A percentile compares a stretch with the other conserved stretches of the same genome.
Evolutionary conservation across 2,329 filamentous ascomycete genomes (phyloP).

Genomic region (Capronia epimyces): DNA sequence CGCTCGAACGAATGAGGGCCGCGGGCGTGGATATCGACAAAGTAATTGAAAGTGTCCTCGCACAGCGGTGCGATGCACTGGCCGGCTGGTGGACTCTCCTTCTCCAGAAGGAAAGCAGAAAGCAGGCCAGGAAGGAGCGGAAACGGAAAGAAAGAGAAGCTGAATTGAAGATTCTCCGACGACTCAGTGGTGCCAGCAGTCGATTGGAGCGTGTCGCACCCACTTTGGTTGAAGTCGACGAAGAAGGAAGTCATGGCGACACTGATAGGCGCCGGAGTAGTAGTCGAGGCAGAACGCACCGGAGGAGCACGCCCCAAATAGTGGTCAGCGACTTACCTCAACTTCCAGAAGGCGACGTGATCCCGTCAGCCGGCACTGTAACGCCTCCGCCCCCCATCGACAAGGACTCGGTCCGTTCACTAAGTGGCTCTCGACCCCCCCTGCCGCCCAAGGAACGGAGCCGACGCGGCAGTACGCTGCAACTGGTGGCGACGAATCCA

Average conservation of each 20-base stretch:
- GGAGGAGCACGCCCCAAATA: conserved; percentile 62
- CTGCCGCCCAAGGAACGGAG: conserved; percentile 84
- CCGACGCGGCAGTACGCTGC: conserved; percentile 76
- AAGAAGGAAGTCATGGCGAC: conserved; percentile 58
- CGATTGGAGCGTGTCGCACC: conserved; percentile 76
- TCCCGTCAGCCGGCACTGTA: conserved; percentile 34
- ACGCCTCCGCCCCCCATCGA: conserved; percentile 67
- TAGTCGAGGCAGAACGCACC: conserved; percentile 69
- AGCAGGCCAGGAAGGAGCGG: conserved; percentile 70
- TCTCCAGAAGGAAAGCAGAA: conserved; percentile 89
- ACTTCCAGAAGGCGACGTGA: conserved; percentile 59
- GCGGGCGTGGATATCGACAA: conserved; percentile 91
- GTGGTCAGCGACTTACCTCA: conserved; percentile 69
- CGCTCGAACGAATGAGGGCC: conserved; percentile 83
- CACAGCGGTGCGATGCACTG: conserved; percentile 81
- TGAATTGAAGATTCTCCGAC: conserved; percentile 70
- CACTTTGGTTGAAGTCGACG: conserved; percentile 70
- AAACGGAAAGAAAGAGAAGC: conserved; percentile 80
- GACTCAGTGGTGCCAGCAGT: conserved; percentile 84
- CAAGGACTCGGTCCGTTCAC: conserved; percentile 69
- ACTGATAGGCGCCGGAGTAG: conserved; percentile 35
- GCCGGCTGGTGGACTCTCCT: conserved; percentile 95
- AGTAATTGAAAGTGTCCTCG: conserved; percentile 87
- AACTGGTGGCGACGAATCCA: conserved; percentile 68
- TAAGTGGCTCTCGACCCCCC: conserved; percentile 70